Percentiles rank a stretch among this genome's conserved stretches.
Evolutionary conservation across 768 basidiomycete species (phyloP).

Genomic region (Mycena maculata): DNA sequence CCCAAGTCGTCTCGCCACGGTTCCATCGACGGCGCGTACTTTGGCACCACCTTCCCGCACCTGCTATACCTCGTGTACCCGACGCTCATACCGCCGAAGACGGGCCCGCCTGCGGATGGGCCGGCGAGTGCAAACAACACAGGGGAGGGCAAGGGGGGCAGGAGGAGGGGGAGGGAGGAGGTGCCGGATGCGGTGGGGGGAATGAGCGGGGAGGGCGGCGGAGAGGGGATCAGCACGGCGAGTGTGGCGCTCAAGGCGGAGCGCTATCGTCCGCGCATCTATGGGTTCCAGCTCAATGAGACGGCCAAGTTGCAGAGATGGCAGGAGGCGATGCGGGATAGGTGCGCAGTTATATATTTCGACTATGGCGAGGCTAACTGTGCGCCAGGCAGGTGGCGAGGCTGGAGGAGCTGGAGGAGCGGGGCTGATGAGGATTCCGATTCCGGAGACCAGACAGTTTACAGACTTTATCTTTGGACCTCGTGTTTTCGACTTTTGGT

Average conservation of each 20-base stretch:
- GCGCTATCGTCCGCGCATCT: constrained; percentile 91
- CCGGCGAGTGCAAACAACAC: constrained; percentile 41
- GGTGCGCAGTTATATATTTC: constrained; percentile 56
- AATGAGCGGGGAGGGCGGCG: constrained; percentile 65
- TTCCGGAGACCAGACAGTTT: too few species aligned
- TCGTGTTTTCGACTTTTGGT: too few species aligned
- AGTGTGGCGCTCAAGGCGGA: constrained; percentile 90
- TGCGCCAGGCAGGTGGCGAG: constrained; percentile 57
- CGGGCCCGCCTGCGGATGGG: constrained; percentile 50
- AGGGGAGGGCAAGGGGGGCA: constrained; percentile 48
- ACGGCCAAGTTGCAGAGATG: constrained; percentile 93
- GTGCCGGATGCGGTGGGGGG: constrained; percentile 63
- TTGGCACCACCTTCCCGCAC: constrained; percentile 98
- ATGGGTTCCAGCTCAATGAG: constrained; percentile 97
- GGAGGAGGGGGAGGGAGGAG: constrained; percentile 52
- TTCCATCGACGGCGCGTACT: constrained; percentile 98
- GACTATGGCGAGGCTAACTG: constrained; percentile 3
- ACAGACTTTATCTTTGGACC: too few species aligned
- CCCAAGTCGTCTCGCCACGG: constrained; percentile 98
- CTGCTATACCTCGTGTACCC: constrained; percentile 98
- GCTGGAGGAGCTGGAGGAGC: constrained; percentile 59
- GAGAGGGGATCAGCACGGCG: constrained; percentile 83
- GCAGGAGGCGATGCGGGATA: constrained; percentile 94
- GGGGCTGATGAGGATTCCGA: constrained; percentile 3
- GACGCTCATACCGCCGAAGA: constrained; percentile 88